phyloP scores from a whole-genome alignment of 2,329 filamentous ascomycete species.

The Pestalotiopsis fici region DNA sequence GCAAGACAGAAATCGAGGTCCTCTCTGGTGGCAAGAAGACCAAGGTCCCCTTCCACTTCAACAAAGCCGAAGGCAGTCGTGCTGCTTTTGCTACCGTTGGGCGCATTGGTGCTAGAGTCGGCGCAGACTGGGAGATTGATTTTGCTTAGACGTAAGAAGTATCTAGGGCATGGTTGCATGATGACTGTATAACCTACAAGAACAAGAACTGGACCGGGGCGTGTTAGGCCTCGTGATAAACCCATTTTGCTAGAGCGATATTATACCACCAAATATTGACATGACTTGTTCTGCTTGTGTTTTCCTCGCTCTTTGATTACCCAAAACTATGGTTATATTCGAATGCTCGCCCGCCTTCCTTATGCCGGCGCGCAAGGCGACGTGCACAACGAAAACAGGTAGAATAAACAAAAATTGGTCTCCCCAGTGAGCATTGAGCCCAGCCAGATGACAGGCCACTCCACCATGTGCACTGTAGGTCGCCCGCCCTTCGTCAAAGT shows the following conservation, averaged over 20 bases:
- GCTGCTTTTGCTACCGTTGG: conserved; percentile 56
- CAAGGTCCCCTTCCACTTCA: conserved; percentile 63
- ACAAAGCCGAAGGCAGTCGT: conserved; percentile 44
- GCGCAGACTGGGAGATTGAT: conserved; percentile 52
- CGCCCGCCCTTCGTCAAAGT: background rate
- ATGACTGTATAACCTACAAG: background rate
- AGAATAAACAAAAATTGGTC: background rate
- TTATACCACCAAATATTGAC: background rate
- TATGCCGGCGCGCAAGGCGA: background rate
- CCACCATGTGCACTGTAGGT: background rate
- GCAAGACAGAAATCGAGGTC: conserved; percentile 59
- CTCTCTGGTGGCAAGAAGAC: conserved; percentile 54
- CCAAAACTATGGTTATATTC: background rate
- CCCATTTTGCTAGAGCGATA: background rate
- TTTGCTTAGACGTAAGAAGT: conserved; percentile 28
- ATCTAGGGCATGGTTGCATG: background rate
- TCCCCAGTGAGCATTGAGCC: background rate
- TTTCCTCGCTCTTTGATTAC: background rate
- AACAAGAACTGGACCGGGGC: background rate
- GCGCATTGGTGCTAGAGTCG: conserved; percentile 52
- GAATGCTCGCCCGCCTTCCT: background rate
- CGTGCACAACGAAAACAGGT: background rate
- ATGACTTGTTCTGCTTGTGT: background rate
- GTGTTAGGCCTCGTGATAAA: background rate
- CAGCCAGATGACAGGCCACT: background rate